Evolutionary conservation across 192 early-diverging fungal species (phyloP), one percentile per base, ranked within the genome.

Genomic region (Entophlyctis luteolus): DNA sequence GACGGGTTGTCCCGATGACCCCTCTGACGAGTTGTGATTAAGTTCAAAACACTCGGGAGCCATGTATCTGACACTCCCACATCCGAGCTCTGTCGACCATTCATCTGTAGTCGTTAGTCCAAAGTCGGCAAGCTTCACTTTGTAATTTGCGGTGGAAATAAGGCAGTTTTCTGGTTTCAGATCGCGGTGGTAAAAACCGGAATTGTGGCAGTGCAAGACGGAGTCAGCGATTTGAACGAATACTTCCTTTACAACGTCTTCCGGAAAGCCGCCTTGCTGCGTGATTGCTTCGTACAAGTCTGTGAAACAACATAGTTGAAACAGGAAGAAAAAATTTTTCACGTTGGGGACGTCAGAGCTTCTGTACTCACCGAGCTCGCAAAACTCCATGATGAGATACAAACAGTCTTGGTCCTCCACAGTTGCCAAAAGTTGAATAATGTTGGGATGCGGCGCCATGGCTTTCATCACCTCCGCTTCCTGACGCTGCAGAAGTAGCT

Each of bases 131-230:
- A 96, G 79, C 76, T 93, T 94, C 52, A 94, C 79, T 47, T 70
- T 66, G 45, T 77, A 72, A 55, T 77, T 72, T 42, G 60, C 45
- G 14, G 67, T 76, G 8, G 63, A 75, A 36, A 77, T 56, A 28
- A 96, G 77, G 29, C 93, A 82, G 71, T 97, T 97, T 75, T 97
- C 95, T n/a, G 92, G 91, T 79, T 98, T 96, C 62, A 98, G 67
- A 74, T 98, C 94, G 62, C 95, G 87, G 74, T 96, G 95, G 78
- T 90, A 93, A 48, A 93, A 86, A 48, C 88, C 89, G 38, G 76
- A 78, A 2, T 74, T 71, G 72, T 97, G 94, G 63, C 87, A 88
- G 75, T 88, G 81, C 29, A 77, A 75, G 23, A 95, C 85, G 10
- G 92, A 91, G 57, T 88, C 84, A 16, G 89, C 79, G 52, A 94